Evolutionary conservation across 2,329 filamentous ascomycete genomes (phyloP).

Genomic region (Coniochaeta hoffmannii): DNA sequence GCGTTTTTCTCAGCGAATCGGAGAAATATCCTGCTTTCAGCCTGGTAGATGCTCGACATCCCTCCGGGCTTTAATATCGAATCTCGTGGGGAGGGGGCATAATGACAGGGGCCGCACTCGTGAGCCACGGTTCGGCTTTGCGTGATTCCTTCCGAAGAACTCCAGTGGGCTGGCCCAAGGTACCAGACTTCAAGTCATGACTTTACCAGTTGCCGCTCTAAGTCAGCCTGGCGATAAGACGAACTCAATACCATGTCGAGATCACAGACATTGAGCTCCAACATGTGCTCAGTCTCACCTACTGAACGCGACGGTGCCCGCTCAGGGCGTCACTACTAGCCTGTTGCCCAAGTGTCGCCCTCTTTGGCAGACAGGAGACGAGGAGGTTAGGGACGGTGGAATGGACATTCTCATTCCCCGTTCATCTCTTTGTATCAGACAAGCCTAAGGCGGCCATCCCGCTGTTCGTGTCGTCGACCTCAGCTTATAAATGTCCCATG

Average conservation of each 20-base stretch:
- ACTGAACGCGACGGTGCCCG: background rate
- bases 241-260: background rate
- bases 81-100: background rate
- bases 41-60: background rate
- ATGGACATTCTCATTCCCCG: too few species aligned
- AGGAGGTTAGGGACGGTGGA: too few species aligned
- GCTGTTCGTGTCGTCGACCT: too few species aligned
- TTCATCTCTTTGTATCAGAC: too few species aligned
- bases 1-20: background rate
- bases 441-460: too few species aligned
- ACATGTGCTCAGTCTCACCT: background rate
- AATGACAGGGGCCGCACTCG: background rate
- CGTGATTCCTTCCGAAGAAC: background rate
- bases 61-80: background rate
- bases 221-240: background rate
- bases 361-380: too few species aligned
- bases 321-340: background rate
- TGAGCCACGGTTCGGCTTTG: background rate
- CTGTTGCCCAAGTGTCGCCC: background rate
- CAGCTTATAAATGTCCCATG: too few species aligned
- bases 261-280: background rate
- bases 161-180: background rate
- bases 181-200: background rate
- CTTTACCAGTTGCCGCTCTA: background rate
- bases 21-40: background rate